Evolutionary conservation across 1,139 yeast genomes (phyloP), one percentile per base, ranked within the genome.

Genomic region (Candida pseudocylindracea): DNA sequence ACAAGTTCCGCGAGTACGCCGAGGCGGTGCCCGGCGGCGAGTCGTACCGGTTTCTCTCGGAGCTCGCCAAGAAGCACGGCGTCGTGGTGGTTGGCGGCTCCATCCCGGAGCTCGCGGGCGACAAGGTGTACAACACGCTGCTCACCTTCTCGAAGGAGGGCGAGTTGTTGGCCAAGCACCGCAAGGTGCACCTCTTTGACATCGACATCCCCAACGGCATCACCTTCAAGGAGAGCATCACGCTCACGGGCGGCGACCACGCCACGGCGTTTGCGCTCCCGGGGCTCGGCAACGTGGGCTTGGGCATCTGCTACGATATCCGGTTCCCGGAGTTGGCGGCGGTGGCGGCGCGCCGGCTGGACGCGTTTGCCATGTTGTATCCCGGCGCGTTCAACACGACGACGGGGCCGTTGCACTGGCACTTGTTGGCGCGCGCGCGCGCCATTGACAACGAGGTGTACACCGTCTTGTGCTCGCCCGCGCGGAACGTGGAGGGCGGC

Each of bases 361-460:
- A 70, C 36, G 72, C 93, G 1, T 81, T 81, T 53, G 92, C 91
- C 28, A 75, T 83, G 88, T 61, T 81, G 34, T 83, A 81, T 42
- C 96, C 96, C 0, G 93, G 94, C 34, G 96, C 96, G 0, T 85
- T 85, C 58, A 85, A 85, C 57, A 79, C 93, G 15, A 80, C 88
- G 26, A 85, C 96, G 0, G 96, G 96, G 0, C 96, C 96, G 1
- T 57, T 80, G 46, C 95, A 81, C 50, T 85, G 96, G 96, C 76
- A 74, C 41, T 59, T 83, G 41, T 63, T 85, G 37, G 94, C 91
- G 1, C 62, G 85, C 37, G 64, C 92, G 1, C 61, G 96, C 39
- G 92, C 95, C 4, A 75, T 85, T 9, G 96, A 85, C 49, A 85
- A 85, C 51, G 91, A 85, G 51, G 49, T 76, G 8, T 85, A 67